Evolutionary conservation across 345 rosid genomes (phyloP), one percentile per base, ranked within the genome.

Genomic region (Noccaea caerulescens): DNA sequence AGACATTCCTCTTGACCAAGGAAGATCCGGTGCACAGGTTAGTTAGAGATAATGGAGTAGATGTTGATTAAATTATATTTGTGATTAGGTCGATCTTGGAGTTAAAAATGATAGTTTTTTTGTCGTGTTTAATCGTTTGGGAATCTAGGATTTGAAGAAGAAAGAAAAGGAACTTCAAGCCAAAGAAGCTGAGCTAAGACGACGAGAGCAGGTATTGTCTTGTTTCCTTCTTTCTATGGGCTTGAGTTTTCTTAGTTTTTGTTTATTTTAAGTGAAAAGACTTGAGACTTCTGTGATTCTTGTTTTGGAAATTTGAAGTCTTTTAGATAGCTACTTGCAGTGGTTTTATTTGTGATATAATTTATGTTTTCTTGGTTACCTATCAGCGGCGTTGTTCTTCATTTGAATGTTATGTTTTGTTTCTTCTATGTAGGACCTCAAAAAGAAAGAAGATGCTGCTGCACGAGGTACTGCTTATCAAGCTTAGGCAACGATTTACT

Each of bases 141-240:
- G 63, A 69, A 65, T 79, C n/a, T 34, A 92, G 99, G 91, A 88
- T 82, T 80, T 90, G 77, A 92, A 83, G 73, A 84, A 84, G 72
- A 95, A 87, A 77, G 98, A 95, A 75, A 95, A 82, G 71, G 99
- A 95, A 78, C 98, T 95, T 57, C 96, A 90, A 70, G 96, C 97
- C 75, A 95, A 92, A 87, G 99, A 95, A 84, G 76, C 94, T 80
- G 98, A 92, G 58, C 78, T 92, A 78, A 87, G 77, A 86, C 87
- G 82, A 77, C 77, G 96, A 66, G 98, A 95, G 82, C 92, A 90
- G 96, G 99, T 92, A 70, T 66, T 76, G 13, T 12, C 51, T 56
- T 72, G 7, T 36, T 50, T 49, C 4, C 45, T 23, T 38, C n/a
- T 18, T 16, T 41, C 10, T n/a, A 0, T 2, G 1, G 14, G 7